These are phyloP conservation scores for Ogataea nakhonphanomensis DNA, from an alignment of 805 yeast species.

Conservation along the genomic window DNA sequence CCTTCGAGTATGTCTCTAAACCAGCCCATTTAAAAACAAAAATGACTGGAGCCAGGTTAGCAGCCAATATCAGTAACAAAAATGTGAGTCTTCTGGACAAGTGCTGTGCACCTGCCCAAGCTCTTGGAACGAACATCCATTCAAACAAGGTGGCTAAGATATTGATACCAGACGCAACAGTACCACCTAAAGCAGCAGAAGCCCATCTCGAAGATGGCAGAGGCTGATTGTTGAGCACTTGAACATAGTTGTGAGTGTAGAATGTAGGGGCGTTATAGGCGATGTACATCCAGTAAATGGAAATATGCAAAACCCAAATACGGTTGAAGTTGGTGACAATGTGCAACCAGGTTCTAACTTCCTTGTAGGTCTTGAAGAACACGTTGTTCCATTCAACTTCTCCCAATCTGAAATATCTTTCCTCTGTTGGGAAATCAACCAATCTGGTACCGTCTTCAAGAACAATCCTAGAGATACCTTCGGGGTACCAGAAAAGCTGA, in stretches of 20 bases:
- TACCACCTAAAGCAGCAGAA: slow-evolving; percentile 87
- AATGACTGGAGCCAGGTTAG: slow-evolving; percentile 82
- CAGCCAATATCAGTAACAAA: slow-evolving; percentile 56
- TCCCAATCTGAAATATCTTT: slow-evolving; percentile 85
- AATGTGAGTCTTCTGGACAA: slow-evolving; percentile 83
- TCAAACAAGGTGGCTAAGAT: slow-evolving; percentile 85
- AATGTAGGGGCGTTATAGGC: slow-evolving; percentile 90
- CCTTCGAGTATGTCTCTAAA: slow-evolving; percentile 57
- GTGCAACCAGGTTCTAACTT: slow-evolving; percentile 97
- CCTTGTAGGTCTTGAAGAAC: slow-evolving; percentile 93
- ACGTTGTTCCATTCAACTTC: slow-evolving; percentile 90
- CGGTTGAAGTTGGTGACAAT: slow-evolving; percentile 93
- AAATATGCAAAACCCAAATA: slow-evolving; percentile 93
- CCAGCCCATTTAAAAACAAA: slow-evolving; percentile 83
- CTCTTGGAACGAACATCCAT: slow-evolving; percentile 95
- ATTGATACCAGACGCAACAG: slow-evolving; percentile 78
- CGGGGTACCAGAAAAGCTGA: slow-evolving; percentile 99
- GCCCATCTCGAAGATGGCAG: slow-evolving; percentile 90
- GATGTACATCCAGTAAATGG: slow-evolving; percentile 90
- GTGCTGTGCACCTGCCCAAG: slow-evolving; percentile 99
- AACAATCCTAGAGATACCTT: slow-evolving; percentile 90
- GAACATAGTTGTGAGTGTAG: slow-evolving; percentile 83
- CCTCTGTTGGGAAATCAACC: slow-evolving; percentile 84
- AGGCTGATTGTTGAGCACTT: slow-evolving; percentile 82
- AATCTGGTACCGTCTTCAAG: slow-evolving; percentile 90